These are phyloP conservation scores for Zygnema cylindricum DNA, from an alignment of 139 green algal species.

Conservation along the genomic window DNA sequence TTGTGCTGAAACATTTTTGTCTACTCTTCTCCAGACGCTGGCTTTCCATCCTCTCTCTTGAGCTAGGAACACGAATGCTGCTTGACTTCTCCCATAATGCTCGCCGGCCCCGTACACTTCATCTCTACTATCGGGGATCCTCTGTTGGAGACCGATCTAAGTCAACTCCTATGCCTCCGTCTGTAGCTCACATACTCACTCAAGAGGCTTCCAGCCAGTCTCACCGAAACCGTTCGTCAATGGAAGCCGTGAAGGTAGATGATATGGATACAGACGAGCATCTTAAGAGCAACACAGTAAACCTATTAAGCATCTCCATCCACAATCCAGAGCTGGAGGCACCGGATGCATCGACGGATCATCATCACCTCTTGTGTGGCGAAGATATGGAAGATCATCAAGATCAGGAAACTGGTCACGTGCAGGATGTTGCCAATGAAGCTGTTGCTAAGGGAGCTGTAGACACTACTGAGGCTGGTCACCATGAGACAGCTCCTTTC, in stretches of 20 bases:
- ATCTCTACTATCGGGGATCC: conserved; percentile 29
- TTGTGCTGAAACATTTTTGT: not conserved
- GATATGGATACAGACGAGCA: too few species aligned
- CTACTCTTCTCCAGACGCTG: conserved; percentile 22
- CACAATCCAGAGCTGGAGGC: not conserved
- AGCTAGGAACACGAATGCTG: conserved; percentile 29
- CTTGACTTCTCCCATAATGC: conserved; percentile 19
- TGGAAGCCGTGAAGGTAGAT: too few species aligned
- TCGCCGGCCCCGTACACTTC: conserved; percentile 26
- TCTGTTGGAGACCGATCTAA: conserved; percentile 12
- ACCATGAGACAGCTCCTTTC: not conserved
- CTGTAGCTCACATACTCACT: not conserved
- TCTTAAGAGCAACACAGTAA: too few species aligned
- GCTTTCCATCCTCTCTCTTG: conserved; percentile 22
- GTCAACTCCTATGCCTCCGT: conserved; percentile 5
- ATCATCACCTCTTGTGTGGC: too few species aligned
- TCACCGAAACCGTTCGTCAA: not conserved
- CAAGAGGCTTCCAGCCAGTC: too few species aligned
- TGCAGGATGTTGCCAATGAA: conserved; percentile 4
- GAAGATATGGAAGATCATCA: too few species aligned
- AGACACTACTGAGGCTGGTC: not conserved
- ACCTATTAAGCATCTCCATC: not conserved
- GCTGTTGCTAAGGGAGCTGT: not conserved
- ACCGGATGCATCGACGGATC: too few species aligned
- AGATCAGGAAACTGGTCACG: too few species aligned